phyloP scores from a whole-genome alignment of 1,284 basidiomycete species.

The Schizophyllum commune region DNA sequence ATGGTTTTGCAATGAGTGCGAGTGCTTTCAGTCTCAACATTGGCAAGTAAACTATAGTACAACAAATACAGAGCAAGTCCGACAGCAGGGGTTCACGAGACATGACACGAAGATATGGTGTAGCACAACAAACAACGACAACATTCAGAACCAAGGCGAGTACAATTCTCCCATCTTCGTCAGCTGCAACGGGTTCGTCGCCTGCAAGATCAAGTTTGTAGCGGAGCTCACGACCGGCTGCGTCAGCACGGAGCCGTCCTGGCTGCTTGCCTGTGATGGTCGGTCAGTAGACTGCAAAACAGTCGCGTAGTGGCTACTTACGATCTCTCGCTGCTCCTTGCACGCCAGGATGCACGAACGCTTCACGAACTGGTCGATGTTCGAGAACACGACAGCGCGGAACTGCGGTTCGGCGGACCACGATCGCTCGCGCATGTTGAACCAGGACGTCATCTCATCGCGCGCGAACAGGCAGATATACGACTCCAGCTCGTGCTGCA shows the following conservation, averaged over 20 bases:
- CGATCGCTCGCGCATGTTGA: constrained; percentile 41
- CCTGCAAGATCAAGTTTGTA: constrained; percentile 73
- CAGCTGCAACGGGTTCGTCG: constrained; percentile 71
- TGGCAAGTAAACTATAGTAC: constrained; percentile 7
- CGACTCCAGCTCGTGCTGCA: constrained; percentile 80
- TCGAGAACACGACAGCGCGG: constrained; percentile 62
- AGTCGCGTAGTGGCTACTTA: constrained; percentile 23
- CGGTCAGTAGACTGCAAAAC: constrained; percentile 10
- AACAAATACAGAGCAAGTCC: background rate
- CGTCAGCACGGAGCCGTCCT: constrained; percentile 10
- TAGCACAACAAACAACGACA: constrained; percentile 6
- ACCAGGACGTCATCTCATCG: constrained; percentile 85
- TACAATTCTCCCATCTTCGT: constrained; percentile 77
- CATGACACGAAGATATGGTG: background rate
- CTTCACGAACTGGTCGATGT: constrained; percentile 79
- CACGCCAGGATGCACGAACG: constrained; percentile 83
- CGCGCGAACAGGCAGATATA: constrained; percentile 86
- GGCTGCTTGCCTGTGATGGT: constrained; percentile 18
- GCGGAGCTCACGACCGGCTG: constrained; percentile 75
- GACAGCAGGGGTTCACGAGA: background rate
- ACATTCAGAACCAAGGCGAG: constrained; percentile 75
- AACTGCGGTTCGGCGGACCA: constrained; percentile 54
- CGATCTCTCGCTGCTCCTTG: constrained; percentile 76
- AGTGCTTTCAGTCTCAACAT: constrained; percentile 13
- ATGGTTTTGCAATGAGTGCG: too few species aligned